phyloP scores from a whole-genome alignment of 352 stramenopile species.

The Pythium pectinolyticum region DNA sequence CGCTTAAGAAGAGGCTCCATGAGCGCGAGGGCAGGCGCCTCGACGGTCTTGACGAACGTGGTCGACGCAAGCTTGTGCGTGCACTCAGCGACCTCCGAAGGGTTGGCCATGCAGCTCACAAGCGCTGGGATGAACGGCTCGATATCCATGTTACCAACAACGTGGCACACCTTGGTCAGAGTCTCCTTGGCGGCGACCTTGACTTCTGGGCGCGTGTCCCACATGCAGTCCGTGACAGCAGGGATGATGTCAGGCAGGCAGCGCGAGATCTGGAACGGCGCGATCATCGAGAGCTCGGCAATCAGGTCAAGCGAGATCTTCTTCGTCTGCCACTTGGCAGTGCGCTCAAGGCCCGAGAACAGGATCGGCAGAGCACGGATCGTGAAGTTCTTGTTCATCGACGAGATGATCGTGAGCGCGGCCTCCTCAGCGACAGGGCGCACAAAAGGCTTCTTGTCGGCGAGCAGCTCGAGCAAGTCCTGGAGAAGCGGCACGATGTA shows the following conservation, averaged over 20 bases:
- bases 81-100: constrained; percentile 97
- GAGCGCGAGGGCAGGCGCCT: constrained; percentile 95
- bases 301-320: constrained; percentile 95
- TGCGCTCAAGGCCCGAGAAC: constrained; percentile 87
- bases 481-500: constrained; percentile 73
- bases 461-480: constrained; percentile 75
- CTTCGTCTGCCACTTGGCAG: constrained; percentile 97
- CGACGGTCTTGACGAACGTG: constrained; percentile 99
- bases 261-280: constrained; percentile 94
- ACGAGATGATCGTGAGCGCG: constrained; percentile 79
- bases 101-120: constrained; percentile 96
- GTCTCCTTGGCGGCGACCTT: constrained; percentile 93
- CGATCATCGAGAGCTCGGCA: constrained; percentile 88
- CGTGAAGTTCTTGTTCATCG: constrained; percentile 85
- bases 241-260: constrained; percentile 97
- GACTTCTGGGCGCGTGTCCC: constrained; percentile 98
- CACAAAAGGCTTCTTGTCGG: constrained; percentile 83
- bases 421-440: constrained; percentile 69
- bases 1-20: constrained; percentile 97
- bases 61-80: constrained; percentile 98
- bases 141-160: constrained; percentile 99
- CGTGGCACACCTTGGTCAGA: constrained; percentile 94
- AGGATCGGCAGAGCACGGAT: constrained; percentile 89
- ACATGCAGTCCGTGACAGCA: constrained; percentile 97
- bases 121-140: constrained; percentile 98